Evolutionary conservation across 768 basidiomycete species (phyloP).

Genomic region (Auriculariales sp.): DNA sequence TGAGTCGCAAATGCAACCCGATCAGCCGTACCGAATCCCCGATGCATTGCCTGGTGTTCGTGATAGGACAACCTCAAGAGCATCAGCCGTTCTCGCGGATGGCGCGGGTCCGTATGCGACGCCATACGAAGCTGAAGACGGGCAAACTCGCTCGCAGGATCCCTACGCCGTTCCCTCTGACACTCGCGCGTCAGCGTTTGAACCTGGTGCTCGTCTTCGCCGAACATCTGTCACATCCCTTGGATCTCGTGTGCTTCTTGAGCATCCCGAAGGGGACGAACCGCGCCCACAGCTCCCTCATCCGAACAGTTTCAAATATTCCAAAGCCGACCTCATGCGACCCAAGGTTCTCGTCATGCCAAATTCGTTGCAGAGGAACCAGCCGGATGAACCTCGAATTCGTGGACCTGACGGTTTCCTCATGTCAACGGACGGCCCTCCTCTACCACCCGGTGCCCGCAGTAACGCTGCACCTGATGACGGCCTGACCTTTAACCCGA

Average conservation of each 20-base stretch:
- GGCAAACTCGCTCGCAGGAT: neutral
- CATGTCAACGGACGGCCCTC: constrained; percentile 53
- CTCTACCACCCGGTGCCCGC: constrained; percentile 61
- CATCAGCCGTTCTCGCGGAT: constrained; percentile 1
- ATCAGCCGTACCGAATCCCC: too few relatives aligned
- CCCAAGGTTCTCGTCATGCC: constrained; percentile 94
- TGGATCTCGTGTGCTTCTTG: constrained; percentile 47
- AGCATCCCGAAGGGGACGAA: constrained; percentile 31
- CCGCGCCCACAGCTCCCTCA: constrained; percentile 11
- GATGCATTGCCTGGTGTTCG: constrained; percentile 49
- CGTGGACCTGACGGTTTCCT: constrained; percentile 55
- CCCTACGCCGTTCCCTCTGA: neutral
- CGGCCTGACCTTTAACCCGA: constrained; percentile 68
- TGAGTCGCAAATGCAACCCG: constrained; percentile 36
- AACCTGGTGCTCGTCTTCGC: constrained; percentile 1
- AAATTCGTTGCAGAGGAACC: constrained; percentile 31
- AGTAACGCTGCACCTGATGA: constrained; percentile 23
- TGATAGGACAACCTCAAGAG: constrained; percentile 43
- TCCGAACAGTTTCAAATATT: constrained; percentile 13
- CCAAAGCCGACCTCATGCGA: constrained; percentile 64
- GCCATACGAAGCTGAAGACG: neutral
- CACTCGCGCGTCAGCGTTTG: neutral
- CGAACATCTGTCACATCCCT: constrained; percentile 28
- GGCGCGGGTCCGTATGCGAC: constrained; percentile 1
- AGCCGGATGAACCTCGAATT: constrained; percentile 16